These are phyloP conservation scores for Dactylellina drechsleri DNA, from an alignment of 2,329 filamentous ascomycete species.

Conservation along the genomic window DNA sequence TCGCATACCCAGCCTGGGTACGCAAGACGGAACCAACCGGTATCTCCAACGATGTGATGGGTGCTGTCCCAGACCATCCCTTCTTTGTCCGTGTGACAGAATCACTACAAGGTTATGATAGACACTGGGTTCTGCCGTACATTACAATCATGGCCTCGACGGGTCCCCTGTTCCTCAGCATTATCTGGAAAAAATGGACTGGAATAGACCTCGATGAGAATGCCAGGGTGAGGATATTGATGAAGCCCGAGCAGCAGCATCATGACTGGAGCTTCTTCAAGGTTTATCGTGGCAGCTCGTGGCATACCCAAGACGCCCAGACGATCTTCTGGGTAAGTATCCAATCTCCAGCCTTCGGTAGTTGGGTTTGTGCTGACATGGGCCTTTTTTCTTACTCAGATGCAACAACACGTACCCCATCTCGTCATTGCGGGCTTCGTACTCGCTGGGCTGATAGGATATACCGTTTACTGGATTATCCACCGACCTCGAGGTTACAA, in stretches of 20 bases:
- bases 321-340: constrained; percentile 66
- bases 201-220: constrained; percentile 64
- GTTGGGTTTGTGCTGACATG: background rate
- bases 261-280: constrained; percentile 77
- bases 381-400: constrained; percentile 4
- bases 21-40: constrained; percentile 78
- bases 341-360: background rate
- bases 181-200: constrained; percentile 80
- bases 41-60: constrained; percentile 84
- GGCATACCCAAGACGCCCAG: constrained; percentile 65
- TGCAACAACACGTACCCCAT: constrained; percentile 49
- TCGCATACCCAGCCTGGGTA: constrained; percentile 75
- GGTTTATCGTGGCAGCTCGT: constrained; percentile 66
- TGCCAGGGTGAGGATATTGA: constrained; percentile 73
- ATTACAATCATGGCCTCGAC: constrained; percentile 83
- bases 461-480: constrained; percentile 48
- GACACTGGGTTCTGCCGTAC: constrained; percentile 76
- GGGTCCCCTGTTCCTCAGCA: constrained; percentile 78
- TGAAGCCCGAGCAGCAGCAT: constrained; percentile 73
- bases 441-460: constrained; percentile 36
- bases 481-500: constrained; percentile 38
- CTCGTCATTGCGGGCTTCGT: constrained; percentile 34
- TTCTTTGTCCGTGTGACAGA: constrained; percentile 78
- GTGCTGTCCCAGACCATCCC: constrained; percentile 75
- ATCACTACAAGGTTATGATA: constrained; percentile 73